phyloP scores from a whole-genome alignment of 352 stramenopile species.

The Phytopythium chamaehyphon region DNA sequence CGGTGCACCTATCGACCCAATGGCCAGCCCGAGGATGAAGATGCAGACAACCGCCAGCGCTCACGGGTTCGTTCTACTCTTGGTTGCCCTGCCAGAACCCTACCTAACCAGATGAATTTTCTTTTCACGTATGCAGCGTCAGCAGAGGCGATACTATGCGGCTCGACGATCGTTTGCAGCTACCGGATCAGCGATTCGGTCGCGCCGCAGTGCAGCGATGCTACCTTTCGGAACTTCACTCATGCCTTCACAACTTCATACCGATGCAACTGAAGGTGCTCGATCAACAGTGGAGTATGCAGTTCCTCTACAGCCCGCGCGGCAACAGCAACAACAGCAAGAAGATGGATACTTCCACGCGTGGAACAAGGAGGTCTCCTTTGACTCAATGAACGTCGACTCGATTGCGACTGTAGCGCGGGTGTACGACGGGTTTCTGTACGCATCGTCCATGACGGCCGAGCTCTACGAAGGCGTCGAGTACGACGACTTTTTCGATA shows the following conservation, averaged over 20 bases:
- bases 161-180: background rate
- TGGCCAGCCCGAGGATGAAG: constrained; percentile 25
- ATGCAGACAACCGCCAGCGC: constrained; percentile 25
- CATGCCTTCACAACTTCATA: constrained; percentile 7
- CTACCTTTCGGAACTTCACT: constrained; percentile 27
- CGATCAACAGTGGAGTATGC: background rate
- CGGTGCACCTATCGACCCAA: constrained; percentile 19
- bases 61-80: constrained; percentile 10
- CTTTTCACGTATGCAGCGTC: background rate
- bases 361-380: constrained; percentile 11
- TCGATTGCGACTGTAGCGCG: constrained; percentile 5
- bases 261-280: background rate
- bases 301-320: background rate
- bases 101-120: background rate
- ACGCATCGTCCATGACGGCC: background rate
- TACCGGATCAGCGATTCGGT: constrained; percentile 9
- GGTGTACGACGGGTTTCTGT: constrained; percentile 10
- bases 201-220: constrained; percentile 22
- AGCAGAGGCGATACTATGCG: constrained; percentile 3
- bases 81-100: background rate
- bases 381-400: constrained; percentile 5
- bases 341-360: constrained; percentile 14
- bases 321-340: background rate
- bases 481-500: constrained; percentile 2
- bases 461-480: constrained; percentile 5